A percentile compares a stretch with the other conserved stretches of the same genome.
Conservation (phyloP, 2,329 filamentous ascomycete genomes). For the Cercospora sp. region DNA sequence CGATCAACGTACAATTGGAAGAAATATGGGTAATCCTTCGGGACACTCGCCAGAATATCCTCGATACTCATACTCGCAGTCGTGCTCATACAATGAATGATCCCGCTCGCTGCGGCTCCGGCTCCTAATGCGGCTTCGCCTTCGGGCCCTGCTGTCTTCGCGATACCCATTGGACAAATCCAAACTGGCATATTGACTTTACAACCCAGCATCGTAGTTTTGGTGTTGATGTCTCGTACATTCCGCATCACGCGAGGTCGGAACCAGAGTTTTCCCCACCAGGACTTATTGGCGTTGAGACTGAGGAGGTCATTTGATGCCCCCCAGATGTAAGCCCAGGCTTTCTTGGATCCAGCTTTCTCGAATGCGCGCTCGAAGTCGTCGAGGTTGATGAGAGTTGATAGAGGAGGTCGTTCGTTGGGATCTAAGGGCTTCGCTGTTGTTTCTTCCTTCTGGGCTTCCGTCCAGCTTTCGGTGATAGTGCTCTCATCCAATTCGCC, state of each 20-base stretch:
- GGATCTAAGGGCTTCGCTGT: slow-evolving; percentile 29
- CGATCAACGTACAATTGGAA: slow-evolving; percentile 65
- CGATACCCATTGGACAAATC: slow-evolving; percentile 40
- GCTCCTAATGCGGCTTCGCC: slow-evolving; percentile 40
- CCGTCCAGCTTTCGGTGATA: slow-evolving; percentile 35
- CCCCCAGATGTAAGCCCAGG: slow-evolving; percentile 49
- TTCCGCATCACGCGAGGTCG: slow-evolving; percentile 50
- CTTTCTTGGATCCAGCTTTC: slow-evolving; percentile 40
- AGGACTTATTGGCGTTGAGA: slow-evolving; percentile 45
- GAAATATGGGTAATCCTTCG: slow-evolving; percentile 45
- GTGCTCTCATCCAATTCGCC: slow-evolving; percentile 39
- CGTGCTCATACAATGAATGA: slow-evolving; percentile 38
- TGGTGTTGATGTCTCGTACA: slow-evolving; percentile 42
- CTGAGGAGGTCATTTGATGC: slow-evolving; percentile 54
- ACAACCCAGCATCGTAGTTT: slow-evolving; percentile 37
- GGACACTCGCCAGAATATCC: slow-evolving; percentile 36
- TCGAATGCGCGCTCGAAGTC: slow-evolving; percentile 48
- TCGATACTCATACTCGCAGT: slow-evolving; percentile 35
- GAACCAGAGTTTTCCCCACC: slow-evolving; percentile 48
- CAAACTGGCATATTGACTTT: slow-evolving; percentile 41
- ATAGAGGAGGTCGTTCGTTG: slow-evolving; percentile 47
- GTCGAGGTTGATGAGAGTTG: slow-evolving; percentile 50
- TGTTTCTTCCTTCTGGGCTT: slow-evolving; percentile 34
- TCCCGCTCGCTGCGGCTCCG: slow-evolving; percentile 35
- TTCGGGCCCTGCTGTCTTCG: slow-evolving; percentile 35